A percentile compares a stretch with the other conserved stretches of the same genome.
phyloP scores from a whole-genome alignment of 2,329 filamentous ascomycete species.

The Cadophora sp. region DNA sequence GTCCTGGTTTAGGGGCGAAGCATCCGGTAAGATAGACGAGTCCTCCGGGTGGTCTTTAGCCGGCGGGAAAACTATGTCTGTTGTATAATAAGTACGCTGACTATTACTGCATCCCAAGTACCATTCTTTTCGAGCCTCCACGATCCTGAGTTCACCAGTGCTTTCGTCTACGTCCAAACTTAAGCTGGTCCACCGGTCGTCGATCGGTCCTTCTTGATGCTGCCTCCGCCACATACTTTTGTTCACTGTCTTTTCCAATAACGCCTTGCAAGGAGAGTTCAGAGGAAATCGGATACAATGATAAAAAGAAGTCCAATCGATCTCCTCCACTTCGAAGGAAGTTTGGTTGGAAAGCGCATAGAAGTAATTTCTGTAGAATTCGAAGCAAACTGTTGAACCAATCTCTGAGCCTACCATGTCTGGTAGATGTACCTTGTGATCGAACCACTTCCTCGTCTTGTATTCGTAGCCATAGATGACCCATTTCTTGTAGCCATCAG shows the following conservation, averaged over 20 bases:
- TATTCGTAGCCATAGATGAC: conserved; percentile 61
- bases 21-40: conserved; percentile 1
- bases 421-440: conserved; percentile 57
- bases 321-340: conserved; percentile 65
- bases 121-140: conserved; percentile 77
- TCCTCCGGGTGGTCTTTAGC: conserved; percentile 22
- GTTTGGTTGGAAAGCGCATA: conserved; percentile 74
- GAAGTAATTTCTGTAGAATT: conserved; percentile 69
- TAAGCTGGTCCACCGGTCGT: conserved; percentile 76
- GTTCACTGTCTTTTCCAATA: conserved; percentile 52
- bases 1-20: neutral
- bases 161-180: conserved; percentile 65
- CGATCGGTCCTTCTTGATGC: conserved; percentile 73
- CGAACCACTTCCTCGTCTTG: conserved; percentile 47
- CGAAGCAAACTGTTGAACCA: conserved; percentile 73
- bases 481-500: conserved; percentile 68
- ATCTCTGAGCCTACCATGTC: conserved; percentile 69
- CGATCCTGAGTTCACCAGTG: conserved; percentile 63
- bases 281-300: conserved; percentile 69
- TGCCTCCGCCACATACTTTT: conserved; percentile 67
- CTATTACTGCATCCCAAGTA: conserved; percentile 60
- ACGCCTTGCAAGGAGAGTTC: conserved; percentile 48
- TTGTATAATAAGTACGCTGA: conserved; percentile 70
- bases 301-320: conserved; percentile 74
- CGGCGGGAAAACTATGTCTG: conserved; percentile 53